A percentile compares a stretch with the other conserved stretches of the same genome.
phyloP scores from a whole-genome alignment of 2,329 filamentous ascomycete genomes.

The Amauroascus verrucosus region DNA sequence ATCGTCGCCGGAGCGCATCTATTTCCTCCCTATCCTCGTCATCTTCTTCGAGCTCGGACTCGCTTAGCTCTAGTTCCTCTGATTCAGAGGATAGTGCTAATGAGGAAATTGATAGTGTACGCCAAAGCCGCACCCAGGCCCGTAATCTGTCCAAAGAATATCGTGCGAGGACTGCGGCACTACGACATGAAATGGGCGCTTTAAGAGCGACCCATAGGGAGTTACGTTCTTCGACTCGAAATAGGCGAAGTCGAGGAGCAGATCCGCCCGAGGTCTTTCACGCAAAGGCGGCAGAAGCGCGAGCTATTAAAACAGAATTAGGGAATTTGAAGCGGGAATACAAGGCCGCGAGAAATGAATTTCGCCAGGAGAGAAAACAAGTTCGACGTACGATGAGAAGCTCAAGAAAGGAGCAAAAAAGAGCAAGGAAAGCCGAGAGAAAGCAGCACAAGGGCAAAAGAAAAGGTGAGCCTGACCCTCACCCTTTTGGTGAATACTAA shows the following conservation, averaged over 20 bases:
- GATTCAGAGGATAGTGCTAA: slow-evolving; percentile 5
- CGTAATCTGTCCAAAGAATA: slow-evolving; percentile 8
- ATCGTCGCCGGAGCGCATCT: slow-evolving; percentile 8
- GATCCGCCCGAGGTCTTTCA: background rate
- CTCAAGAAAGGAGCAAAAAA: slow-evolving; percentile 16
- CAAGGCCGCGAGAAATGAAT: slow-evolving; percentile 26
- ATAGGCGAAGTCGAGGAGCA: background rate
- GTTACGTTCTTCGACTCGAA: slow-evolving; percentile 4
- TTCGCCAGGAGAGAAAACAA: slow-evolving; percentile 20
- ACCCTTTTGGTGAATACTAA: background rate
- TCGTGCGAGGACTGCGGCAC: slow-evolving; percentile 4
- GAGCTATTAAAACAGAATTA: slow-evolving; percentile 30
- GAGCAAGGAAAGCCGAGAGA: slow-evolving; percentile 11
- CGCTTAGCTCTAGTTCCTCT: slow-evolving; percentile 1
- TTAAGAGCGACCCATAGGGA: slow-evolving; percentile 12
- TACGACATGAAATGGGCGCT: slow-evolving; percentile 10
- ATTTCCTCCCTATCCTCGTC: slow-evolving; percentile 15
- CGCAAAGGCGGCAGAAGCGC: slow-evolving; percentile 20
- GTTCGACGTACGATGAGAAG: slow-evolving; percentile 16
- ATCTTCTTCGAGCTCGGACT: slow-evolving; percentile 13
- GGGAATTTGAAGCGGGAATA: slow-evolving; percentile 31
- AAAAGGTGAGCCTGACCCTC: background rate
- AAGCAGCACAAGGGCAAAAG: slow-evolving; percentile 13
- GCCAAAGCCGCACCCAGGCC: slow-evolving; percentile 4
- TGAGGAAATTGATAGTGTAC: background rate